Base-by-base conservation (phyloP, 192 early-diverging fungal genomes). In the Polychytrium aggregatum region DNA sequence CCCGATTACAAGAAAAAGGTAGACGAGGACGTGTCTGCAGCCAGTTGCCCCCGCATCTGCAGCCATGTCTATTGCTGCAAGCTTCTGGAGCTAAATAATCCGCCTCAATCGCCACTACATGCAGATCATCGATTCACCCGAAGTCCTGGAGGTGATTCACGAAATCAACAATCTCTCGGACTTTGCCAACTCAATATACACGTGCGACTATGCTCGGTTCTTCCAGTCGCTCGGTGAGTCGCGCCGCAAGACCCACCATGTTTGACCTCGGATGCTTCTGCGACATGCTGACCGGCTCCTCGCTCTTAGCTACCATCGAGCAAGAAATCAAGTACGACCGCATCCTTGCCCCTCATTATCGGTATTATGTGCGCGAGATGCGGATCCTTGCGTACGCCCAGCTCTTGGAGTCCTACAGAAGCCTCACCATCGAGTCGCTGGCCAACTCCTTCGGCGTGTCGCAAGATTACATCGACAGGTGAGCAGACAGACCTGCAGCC, bases 281-380 rank as follows among this genome's bases (percentile, higher is more conserved):
- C 38, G 10, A 40, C 50, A 21, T n/a, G 34, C 28, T 35, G 36
- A 24, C 28, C 35, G 27, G 10, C 33, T 37, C 7, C 37, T 37
- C 47, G 38, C 9, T 39, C 2, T 21, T 48, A 82, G 90, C 92
- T 22, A 73, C 65, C 2, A 65, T 98, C 24, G 96, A 98, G 62
- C 74, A 75, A 46, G 74, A 70, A 20, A 86, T 93, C 37, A 78
- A 79, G 52, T 45, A 44, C 18, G 77, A 79, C 44, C 81, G 84
- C 50, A 83, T 87, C 48, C 67, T 97, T n/a, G 72, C 75, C 63
- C 70, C 83, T 14, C 96, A 99, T 62, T 83, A 82, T 66, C 77
- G 82, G 2, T 99, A 78, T 70, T 96, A 92, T 59, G 87, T 90
- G 4, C 90, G 96, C 37, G 96, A 99, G 60, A 95, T 99, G 96